Conservation (phyloP, 1,284 basidiomycete species). For the Cryptococcus sp. region DNA sequence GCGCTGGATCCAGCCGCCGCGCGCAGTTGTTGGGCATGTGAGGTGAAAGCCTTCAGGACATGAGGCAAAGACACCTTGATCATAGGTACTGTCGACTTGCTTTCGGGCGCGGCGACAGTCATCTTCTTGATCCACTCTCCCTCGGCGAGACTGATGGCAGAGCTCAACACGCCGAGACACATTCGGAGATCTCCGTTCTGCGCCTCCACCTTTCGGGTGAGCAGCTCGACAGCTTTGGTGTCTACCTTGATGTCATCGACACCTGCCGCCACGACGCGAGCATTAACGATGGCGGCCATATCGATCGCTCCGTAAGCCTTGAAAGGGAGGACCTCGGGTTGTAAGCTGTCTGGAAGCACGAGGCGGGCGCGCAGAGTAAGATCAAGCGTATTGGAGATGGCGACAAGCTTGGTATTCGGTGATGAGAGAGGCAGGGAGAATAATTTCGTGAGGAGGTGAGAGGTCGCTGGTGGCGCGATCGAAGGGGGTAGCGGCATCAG, state of each 20-base stretch:
- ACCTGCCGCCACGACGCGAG: slow-evolving; percentile 35
- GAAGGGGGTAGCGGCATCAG: slow-evolving; percentile 47
- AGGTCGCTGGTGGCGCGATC: slow-evolving; percentile 36
- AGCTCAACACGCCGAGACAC: slow-evolving; percentile 51
- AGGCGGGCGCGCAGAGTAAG: slow-evolving; percentile 50
- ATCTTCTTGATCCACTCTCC: slow-evolving; percentile 50
- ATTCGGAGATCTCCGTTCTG: slow-evolving; percentile 54
- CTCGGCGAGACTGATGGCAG: slow-evolving; percentile 49
- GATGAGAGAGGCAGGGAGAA: slow-evolving; percentile 46
- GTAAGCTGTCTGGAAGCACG: slow-evolving; percentile 38
- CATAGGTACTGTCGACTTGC: slow-evolving; percentile 21
- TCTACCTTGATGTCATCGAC: slow-evolving; percentile 42
- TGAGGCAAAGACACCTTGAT: slow-evolving; percentile 46
- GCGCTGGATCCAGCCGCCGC: slow-evolving; percentile 43
- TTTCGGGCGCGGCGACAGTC: slow-evolving; percentile 9
- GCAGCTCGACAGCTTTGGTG: slow-evolving; percentile 48
- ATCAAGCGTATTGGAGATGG: slow-evolving; percentile 54
- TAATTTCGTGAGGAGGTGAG: slow-evolving; percentile 48
- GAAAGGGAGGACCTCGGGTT: slow-evolving; percentile 49
- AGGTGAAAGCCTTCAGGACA: slow-evolving; percentile 47
- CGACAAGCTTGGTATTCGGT: slow-evolving; percentile 45
- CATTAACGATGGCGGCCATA: slow-evolving; percentile 48
- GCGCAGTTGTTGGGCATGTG: slow-evolving; percentile 45
- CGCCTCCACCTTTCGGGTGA: slow-evolving; percentile 52
- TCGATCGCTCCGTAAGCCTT: slow-evolving; percentile 47